phyloP scores from a whole-genome alignment of 805 yeast species.

The Metschnikowia dekortorum region DNA sequence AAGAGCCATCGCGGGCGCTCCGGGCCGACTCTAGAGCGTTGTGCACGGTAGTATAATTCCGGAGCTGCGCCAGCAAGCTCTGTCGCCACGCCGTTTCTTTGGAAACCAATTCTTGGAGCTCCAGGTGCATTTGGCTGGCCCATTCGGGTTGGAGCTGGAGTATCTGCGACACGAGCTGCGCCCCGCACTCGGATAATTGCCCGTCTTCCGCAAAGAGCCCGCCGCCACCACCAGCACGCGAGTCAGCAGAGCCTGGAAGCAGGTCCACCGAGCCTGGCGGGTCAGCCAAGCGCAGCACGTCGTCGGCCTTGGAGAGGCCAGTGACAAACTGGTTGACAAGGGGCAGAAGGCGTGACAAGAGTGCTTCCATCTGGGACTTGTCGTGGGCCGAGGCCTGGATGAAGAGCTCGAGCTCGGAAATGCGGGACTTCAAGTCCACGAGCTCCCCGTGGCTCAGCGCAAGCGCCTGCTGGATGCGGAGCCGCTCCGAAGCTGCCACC shows the following conservation, averaged over 20 bases:
- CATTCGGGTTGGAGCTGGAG: conserved; percentile 31
- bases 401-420: conserved; percentile 24
- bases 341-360: conserved; percentile 21
- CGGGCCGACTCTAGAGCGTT: conserved; percentile 28
- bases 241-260: no score
- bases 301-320: not conserved
- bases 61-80: conserved; percentile 26
- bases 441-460: conserved; percentile 14
- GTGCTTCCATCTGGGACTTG: conserved; percentile 18
- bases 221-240: no score
- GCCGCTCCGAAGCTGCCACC: conserved; percentile 7
- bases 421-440: conserved; percentile 17
- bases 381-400: conserved; percentile 20
- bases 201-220: conserved; percentile 29
- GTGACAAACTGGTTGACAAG: conserved; percentile 17
- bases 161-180: conserved; percentile 24
- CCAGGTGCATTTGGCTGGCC: conserved; percentile 28
- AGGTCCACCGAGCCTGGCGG: no score
- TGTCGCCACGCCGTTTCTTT: conserved; percentile 30
- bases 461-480: conserved; percentile 3
- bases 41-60: conserved; percentile 25
- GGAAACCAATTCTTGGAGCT: conserved; percentile 21
- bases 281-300: not conserved
- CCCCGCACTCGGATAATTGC: conserved; percentile 21
- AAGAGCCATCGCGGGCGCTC: conserved; percentile 19